Evolutionary conservation across 164 flowering plant species (phyloP).

Genomic region (Sedum album): DNA sequence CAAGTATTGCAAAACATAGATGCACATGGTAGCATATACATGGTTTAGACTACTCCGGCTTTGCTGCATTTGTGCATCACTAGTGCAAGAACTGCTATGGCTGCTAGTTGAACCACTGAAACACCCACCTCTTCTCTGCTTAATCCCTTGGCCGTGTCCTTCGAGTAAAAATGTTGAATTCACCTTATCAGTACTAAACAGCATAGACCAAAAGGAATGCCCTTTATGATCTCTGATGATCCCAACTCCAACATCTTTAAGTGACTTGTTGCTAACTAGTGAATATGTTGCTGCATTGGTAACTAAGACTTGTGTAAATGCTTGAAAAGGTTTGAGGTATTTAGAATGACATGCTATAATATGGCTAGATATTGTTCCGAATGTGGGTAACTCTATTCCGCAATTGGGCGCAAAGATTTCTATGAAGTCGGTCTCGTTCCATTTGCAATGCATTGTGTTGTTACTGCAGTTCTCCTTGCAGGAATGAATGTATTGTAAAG

Average conservation of each 20-base stretch:
- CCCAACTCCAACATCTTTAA: constrained; percentile 68
- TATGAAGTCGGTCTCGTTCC: no score
- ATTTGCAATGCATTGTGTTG: neutral
- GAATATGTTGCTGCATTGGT: constrained; percentile 38
- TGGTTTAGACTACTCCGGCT: neutral
- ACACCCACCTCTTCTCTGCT: constrained; percentile 76
- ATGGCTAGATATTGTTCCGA: no score
- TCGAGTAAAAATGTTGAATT: constrained; percentile 82
- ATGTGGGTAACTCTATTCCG: no score
- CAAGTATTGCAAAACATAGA: neutral
- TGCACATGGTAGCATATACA: neutral
- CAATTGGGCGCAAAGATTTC: no score
- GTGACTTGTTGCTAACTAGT: constrained; percentile 37
- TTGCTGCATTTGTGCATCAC: neutral
- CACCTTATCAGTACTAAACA: constrained; percentile 49
- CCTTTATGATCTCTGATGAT: constrained; percentile 41
- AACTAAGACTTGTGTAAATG: constrained; percentile 43
- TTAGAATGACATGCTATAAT: constrained; percentile 56
- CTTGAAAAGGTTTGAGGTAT: constrained; percentile 46
- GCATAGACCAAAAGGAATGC: constrained; percentile 68
- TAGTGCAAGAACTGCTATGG: constrained; percentile 29
- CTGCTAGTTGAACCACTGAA: constrained; percentile 45
- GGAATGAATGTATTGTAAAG: constrained; percentile 55
- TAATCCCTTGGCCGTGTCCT: constrained; percentile 55
- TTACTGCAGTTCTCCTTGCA: no score